Percentiles rank a stretch among this genome's conserved stretches.
Conservation (phyloP, 805 yeast genomes). For the Candida peoriensis region DNA sequence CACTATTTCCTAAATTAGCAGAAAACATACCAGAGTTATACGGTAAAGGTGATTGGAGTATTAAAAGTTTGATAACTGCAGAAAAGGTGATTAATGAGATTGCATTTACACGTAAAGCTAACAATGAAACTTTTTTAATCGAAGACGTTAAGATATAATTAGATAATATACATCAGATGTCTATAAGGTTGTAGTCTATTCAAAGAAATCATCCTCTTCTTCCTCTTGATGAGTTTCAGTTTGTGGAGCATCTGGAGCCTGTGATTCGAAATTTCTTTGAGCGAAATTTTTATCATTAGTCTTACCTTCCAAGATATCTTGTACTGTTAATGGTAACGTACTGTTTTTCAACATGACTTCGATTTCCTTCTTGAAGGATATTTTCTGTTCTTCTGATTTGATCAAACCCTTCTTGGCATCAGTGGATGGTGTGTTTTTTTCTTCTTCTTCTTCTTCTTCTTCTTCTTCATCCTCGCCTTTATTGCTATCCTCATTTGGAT, state of each 20-base stretch:
- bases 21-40: constrained; percentile 54
- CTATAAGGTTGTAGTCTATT: constrained; percentile 5
- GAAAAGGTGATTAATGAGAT: constrained; percentile 47
- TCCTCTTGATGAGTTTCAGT: constrained; percentile 24
- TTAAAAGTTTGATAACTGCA: constrained; percentile 29
- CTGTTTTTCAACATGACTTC: constrained; percentile 47
- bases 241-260: constrained; percentile 15
- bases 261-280: constrained; percentile 14
- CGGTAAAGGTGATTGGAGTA: constrained; percentile 40
- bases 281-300: constrained; percentile 14
- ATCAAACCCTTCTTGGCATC: constrained; percentile 30
- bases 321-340: constrained; percentile 53
- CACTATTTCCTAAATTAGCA: constrained; percentile 44
- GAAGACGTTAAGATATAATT: constrained; percentile 1
- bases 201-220: constrained; percentile 25
- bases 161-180: constrained; percentile 1
- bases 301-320: constrained; percentile 35
- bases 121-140: constrained; percentile 5
- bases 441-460: constrained; percentile 24
- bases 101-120: constrained; percentile 31
- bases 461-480: no score
- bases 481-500: constrained; percentile 42
- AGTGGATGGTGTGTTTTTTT: constrained; percentile 2
- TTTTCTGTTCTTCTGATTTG: constrained; percentile 38
- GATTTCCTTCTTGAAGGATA: constrained; percentile 47